Evolutionary conservation across 2,329 filamentous ascomycete species (phyloP).

Genomic region (Aspergillus aculeatinus): DNA sequence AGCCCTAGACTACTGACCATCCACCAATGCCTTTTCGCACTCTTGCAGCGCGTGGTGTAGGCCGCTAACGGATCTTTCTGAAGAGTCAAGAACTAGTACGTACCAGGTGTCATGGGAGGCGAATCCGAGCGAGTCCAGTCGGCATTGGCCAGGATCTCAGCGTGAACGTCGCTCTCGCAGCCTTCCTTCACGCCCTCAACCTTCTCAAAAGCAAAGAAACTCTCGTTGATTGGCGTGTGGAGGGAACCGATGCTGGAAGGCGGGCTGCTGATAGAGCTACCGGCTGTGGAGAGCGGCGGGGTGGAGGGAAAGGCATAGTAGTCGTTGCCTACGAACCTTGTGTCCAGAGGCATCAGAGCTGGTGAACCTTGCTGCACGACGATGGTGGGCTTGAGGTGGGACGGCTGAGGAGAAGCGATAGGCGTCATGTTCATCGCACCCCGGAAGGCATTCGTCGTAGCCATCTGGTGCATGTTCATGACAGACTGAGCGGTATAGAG

Average conservation of each 20-base stretch:
- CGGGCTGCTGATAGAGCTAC: constrained; percentile 83
- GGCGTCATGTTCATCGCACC: constrained; percentile 57
- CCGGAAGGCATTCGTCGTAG: constrained; percentile 44
- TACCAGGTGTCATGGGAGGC: constrained; percentile 88
- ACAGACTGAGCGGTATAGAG: constrained; percentile 43
- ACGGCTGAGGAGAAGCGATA: constrained; percentile 70
- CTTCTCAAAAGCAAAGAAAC: constrained; percentile 70
- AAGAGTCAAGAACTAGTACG: constrained; percentile 42
- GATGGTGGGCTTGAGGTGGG: constrained; percentile 74
- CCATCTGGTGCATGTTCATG: constrained; percentile 48
- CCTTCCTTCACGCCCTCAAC: constrained; percentile 68
- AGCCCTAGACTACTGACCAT: constrained; percentile 13
- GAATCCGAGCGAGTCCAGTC: constrained; percentile 78
- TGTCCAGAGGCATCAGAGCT: constrained; percentile 66
- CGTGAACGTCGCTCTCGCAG: constrained; percentile 67
- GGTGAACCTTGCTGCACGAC: constrained; percentile 59
- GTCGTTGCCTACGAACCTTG: constrained; percentile 65
- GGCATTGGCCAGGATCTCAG: constrained; percentile 69
- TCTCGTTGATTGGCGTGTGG: constrained; percentile 78
- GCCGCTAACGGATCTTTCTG: background rate
- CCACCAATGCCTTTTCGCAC: background rate
- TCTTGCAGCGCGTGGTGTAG: constrained; percentile 11
- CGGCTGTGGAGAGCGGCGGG: constrained; percentile 79
- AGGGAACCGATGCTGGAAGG: constrained; percentile 71
- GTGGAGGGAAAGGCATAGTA: constrained; percentile 77